Base-by-base conservation (phyloP, 306 rosid genomes). In the Benincasa hispida region DNA sequence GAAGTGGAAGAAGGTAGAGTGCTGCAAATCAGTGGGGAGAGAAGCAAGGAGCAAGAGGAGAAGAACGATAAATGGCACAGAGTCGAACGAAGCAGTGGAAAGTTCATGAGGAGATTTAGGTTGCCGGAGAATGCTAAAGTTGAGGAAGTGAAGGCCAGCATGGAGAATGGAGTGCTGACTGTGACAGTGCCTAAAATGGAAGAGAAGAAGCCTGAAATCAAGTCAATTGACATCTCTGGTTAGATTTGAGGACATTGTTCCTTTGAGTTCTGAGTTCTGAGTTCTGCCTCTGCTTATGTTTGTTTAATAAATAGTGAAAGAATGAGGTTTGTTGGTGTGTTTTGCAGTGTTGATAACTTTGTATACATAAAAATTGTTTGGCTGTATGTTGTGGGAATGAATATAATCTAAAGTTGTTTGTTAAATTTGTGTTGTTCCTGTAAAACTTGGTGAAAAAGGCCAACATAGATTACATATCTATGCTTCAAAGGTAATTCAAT, bases 41-140 rank as follows among this genome's bases (percentile, higher is more conserved):
- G 83, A 67, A 72, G 48, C 50, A 50, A 13, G 27, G 85, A 84
- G 41, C 30, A 81, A 17, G 85, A 81, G 10, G 85, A 81, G 45
- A 79, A 76, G 77, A 63, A 76, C 1, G 85, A 84, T 15, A 84
- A 55, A 42, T 84, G 87, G 87, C 87, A 84, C 27, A 56, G 85
- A 51, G 53, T 81, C 5, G 87, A 84, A 54, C 39, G 85, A 37
- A 76, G 85, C 75, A 76, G 70, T 47, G 87, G 87, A 6, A 84
- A 81, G 63, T 84, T 84, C 19, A 0, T 81, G 79, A 79, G 87
- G 83, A 74, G 87, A 76, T 81, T 84, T 30, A 34, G 77, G 77
- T 75, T 81, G 58, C 87, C 87, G 0, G 85, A 84, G 60, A 76
- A 81, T 15, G 79, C 85, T 0, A 84, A 72, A 21, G 28, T 35